A percentile compares a stretch with the other conserved stretches of the same genome.
Conservation (phyloP, 179 eudicot genomes). For the Vitellaria paradoxa region DNA sequence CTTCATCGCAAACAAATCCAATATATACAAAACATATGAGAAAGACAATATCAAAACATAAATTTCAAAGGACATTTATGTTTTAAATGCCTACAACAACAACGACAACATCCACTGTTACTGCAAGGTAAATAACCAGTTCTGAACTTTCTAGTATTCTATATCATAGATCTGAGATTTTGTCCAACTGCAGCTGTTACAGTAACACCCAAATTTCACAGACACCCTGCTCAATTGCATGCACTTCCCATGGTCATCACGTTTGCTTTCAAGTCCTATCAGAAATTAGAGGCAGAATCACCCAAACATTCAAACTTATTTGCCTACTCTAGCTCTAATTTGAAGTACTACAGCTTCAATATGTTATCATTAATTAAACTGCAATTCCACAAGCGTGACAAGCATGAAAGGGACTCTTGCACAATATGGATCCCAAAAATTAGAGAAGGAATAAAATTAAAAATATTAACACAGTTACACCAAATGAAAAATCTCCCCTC, state of each 20-base stretch:
- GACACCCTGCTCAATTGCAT: neutral
- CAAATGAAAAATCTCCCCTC: neutral
- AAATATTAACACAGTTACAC: neutral
- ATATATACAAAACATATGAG: neutral
- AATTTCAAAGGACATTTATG: neutral
- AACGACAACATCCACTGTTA: neutral
- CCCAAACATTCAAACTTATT: neutral
- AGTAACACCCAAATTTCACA: neutral
- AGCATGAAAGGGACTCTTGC: neutral
- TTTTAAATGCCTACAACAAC: neutral
- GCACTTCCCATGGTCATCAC: neutral
- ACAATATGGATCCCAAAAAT: neutral
- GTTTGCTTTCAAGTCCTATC: constrained; percentile 1
- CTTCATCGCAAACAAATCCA: neutral
- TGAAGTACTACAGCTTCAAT: neutral
- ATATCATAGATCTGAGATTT: no score
- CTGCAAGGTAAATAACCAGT: neutral
- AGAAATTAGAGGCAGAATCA: neutral
- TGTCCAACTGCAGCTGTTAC: no score
- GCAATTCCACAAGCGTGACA: neutral
- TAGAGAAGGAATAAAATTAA: neutral
- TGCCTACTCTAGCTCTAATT: neutral
- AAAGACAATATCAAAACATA: neutral
- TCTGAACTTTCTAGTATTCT: neutral
- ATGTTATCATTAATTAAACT: neutral